These are phyloP conservation scores for Euphorbia schlechtendalii DNA, from an alignment of 441 rosid species.

Conservation along the genomic window DNA sequence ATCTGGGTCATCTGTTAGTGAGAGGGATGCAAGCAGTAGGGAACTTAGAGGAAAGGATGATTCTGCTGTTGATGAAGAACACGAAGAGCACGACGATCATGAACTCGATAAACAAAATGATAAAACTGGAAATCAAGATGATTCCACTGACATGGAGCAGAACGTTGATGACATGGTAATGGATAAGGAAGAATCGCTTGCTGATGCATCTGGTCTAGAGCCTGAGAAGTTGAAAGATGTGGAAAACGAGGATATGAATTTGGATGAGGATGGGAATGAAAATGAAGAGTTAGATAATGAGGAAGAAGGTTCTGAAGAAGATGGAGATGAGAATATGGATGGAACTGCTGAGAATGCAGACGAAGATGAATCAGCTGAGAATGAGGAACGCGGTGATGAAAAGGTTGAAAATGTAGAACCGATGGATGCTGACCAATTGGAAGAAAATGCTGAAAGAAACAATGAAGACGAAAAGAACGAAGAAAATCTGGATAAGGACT, in stretches of 20 bases:
- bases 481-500: slow-evolving; percentile 35
- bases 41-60: slow-evolving; percentile 94
- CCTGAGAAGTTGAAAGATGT: slow-evolving; percentile 46
- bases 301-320: slow-evolving; percentile 52
- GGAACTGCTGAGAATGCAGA: slow-evolving; percentile 5
- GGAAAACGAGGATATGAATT: slow-evolving; percentile 47
- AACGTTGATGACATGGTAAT: slow-evolving; percentile 48
- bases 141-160: slow-evolving; percentile 43
- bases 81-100: slow-evolving; percentile 34
- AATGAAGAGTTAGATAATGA: slow-evolving; percentile 35
- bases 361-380: slow-evolving; percentile 17
- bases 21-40: slow-evolving; percentile 46
- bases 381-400: slow-evolving; percentile 36
- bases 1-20: slow-evolving; percentile 64
- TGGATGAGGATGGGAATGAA: slow-evolving; percentile 48
- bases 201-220: slow-evolving; percentile 59
- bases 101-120: slow-evolving; percentile 39
- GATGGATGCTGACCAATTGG: slow-evolving; percentile 37
- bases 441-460: slow-evolving; percentile 37
- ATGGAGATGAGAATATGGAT: slow-evolving; percentile 28
- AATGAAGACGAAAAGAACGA: slow-evolving; percentile 35
- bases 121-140: slow-evolving; percentile 45
- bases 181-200: slow-evolving; percentile 61
- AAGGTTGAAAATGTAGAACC: slow-evolving; percentile 30
- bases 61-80: slow-evolving; percentile 43